These are phyloP conservation scores for Arthrobotrys musiformis DNA, from an alignment of 2,329 filamentous ascomycete species.

Conservation along the genomic window DNA sequence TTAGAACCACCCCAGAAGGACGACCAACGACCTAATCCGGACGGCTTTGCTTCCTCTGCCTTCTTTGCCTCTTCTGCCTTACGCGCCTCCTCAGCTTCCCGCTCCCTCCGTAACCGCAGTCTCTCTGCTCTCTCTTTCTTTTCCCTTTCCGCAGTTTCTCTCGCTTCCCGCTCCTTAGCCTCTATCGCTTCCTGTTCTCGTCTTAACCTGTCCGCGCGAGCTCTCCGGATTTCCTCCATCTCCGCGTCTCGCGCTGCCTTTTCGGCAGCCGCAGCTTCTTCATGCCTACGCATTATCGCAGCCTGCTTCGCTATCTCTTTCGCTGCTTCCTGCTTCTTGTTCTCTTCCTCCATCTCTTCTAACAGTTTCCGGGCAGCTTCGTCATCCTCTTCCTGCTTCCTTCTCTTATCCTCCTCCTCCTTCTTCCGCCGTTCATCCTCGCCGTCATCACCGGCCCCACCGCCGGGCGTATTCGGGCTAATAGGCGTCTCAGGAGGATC, in stretches of 20 bases:
- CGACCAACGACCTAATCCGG: constrained; percentile 35
- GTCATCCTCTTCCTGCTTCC: constrained; percentile 30
- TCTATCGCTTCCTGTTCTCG: constrained; percentile 40
- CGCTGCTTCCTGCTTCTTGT: constrained; percentile 11
- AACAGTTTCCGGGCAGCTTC: constrained; percentile 1
- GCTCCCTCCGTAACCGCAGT: constrained; percentile 26
- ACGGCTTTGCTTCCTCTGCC: constrained; percentile 38
- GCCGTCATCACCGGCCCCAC: constrained; percentile 36
- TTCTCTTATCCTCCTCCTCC: constrained; percentile 32
- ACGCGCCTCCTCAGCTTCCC: constrained; percentile 27
- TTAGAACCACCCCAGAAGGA: constrained; percentile 51
- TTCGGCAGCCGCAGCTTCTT: constrained; percentile 20
- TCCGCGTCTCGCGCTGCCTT: constrained; percentile 13
- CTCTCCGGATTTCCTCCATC: neutral
- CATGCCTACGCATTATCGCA: constrained; percentile 16
- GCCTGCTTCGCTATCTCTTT: constrained; percentile 20
- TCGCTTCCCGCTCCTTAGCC: constrained; percentile 17
- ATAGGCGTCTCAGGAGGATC: constrained; percentile 37
- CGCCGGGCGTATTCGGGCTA: constrained; percentile 41
- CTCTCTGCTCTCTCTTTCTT: constrained; percentile 28
- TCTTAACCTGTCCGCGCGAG: constrained; percentile 11
- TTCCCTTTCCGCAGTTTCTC: constrained; percentile 18
- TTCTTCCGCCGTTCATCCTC: constrained; percentile 36
- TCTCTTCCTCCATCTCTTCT: constrained; percentile 33
- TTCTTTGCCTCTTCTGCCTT: constrained; percentile 43